Evolutionary conservation across 306 rosid genomes (phyloP).

Genomic region (Ceratonia siliqua): DNA sequence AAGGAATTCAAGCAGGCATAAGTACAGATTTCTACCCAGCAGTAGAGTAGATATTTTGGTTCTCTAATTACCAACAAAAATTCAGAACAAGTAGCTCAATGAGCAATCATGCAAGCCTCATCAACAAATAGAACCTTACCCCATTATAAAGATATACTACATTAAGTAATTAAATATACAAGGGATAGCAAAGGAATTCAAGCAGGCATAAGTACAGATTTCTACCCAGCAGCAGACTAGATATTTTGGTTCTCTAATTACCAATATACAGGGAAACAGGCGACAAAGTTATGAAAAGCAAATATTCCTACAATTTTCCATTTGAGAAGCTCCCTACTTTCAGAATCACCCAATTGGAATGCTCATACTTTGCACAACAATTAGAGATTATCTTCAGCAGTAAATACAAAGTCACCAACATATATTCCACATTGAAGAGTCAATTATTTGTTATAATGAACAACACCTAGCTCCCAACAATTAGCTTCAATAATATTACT

Average conservation of each 20-base stretch:
- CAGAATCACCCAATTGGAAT: slow-evolving; percentile 9
- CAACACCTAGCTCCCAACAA: background rate
- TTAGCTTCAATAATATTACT: background rate
- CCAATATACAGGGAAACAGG: background rate
- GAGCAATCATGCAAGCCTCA: slow-evolving; percentile 31
- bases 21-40: background rate
- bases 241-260: slow-evolving; percentile 11
- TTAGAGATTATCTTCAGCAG: background rate
- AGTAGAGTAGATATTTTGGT: slow-evolving; percentile 14
- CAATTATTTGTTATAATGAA: background rate
- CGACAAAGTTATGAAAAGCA: background rate
- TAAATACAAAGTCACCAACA: background rate
- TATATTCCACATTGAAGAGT: background rate
- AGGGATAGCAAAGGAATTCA: background rate
- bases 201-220: background rate
- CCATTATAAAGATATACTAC: background rate
- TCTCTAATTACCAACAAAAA: no score
- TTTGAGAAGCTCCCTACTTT: background rate
- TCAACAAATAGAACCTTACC: slow-evolving; percentile 17
- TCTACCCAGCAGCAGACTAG: background rate
- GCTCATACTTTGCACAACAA: background rate
- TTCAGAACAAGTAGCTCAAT: slow-evolving; percentile 28
- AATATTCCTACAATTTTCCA: background rate
- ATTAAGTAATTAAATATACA: background rate
- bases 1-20: background rate